Evolutionary conservation across 2,329 filamentous ascomycete genomes (phyloP).

Genomic region (Trichoderma sp.): DNA sequence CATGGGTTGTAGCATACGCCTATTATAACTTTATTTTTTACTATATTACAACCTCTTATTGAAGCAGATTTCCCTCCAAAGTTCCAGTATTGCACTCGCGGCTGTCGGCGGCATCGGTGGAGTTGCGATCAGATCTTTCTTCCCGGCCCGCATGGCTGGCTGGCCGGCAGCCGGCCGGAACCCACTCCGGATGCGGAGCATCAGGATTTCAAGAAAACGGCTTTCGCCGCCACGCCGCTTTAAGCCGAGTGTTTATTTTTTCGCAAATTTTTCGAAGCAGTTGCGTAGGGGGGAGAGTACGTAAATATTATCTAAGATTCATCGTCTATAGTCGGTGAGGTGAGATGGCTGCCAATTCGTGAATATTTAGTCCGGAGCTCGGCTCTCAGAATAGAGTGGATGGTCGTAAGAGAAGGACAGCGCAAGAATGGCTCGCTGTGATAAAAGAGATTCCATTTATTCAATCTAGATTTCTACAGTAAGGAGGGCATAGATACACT

Average conservation of each 20-base stretch:
- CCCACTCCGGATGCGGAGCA: constrained; percentile 16
- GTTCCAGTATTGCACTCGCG: background rate
- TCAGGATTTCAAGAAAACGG: background rate
- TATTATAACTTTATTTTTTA: background rate
- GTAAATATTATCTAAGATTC: constrained; percentile 14
- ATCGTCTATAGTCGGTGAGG: background rate
- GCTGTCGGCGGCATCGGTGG: constrained; percentile 30
- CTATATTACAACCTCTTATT: background rate
- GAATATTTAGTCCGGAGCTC: background rate
- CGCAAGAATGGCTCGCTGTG: background rate
- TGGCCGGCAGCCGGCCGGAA: constrained; percentile 23
- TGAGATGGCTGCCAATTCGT: background rate
- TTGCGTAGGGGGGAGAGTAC: background rate
- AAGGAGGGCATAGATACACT: background rate
- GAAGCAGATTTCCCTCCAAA: background rate
- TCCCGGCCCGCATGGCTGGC: constrained; percentile 15
- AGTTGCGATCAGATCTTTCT: background rate
- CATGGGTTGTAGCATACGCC: background rate
- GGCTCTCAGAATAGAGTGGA: background rate
- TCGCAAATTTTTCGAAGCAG: background rate
- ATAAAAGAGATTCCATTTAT: background rate
- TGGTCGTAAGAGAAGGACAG: background rate
- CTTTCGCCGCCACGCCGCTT: constrained; percentile 15
- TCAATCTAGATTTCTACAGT: background rate
- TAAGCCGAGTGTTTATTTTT: background rate